Conservation (phyloP, 345 rosid genomes). For the Dipteronia dyeriana region DNA sequence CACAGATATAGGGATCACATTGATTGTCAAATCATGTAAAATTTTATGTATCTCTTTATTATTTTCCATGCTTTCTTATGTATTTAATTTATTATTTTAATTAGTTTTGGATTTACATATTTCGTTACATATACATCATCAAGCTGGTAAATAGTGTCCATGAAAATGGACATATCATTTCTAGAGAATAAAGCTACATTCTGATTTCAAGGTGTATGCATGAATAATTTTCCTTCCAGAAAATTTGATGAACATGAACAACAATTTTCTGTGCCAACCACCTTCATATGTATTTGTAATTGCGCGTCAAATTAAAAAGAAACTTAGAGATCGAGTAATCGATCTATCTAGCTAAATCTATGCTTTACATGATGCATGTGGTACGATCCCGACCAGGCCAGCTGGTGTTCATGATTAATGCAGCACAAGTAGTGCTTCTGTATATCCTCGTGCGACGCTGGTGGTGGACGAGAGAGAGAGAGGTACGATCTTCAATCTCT, state of each 20-base stretch:
- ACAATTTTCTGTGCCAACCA: no score
- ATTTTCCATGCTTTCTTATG: no score
- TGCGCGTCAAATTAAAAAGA: not conserved
- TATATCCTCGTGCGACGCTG: not conserved
- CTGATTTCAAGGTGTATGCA: not conserved
- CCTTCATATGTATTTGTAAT: no score
- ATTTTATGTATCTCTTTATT: no score
- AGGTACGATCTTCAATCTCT: not conserved
- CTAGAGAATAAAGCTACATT: not conserved
- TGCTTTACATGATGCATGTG: not conserved
- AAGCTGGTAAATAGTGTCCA: not conserved
- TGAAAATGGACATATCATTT: not conserved
- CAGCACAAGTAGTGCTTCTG: not conserved
- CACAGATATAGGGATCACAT: no score
- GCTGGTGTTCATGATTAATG: not conserved
- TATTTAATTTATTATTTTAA: no score
- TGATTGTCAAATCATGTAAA: no score
- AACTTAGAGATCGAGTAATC: not conserved
- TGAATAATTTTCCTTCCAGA: no score
- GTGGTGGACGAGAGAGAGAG: not conserved
- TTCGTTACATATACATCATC: not conserved
- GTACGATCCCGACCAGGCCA: not conserved
- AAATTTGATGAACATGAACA: no score
- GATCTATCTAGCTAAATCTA: not conserved
- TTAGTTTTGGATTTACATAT: no score